phyloP scores from a whole-genome alignment of 2,329 filamentous ascomycete species.

The Atkinsonella hypoxylon region DNA sequence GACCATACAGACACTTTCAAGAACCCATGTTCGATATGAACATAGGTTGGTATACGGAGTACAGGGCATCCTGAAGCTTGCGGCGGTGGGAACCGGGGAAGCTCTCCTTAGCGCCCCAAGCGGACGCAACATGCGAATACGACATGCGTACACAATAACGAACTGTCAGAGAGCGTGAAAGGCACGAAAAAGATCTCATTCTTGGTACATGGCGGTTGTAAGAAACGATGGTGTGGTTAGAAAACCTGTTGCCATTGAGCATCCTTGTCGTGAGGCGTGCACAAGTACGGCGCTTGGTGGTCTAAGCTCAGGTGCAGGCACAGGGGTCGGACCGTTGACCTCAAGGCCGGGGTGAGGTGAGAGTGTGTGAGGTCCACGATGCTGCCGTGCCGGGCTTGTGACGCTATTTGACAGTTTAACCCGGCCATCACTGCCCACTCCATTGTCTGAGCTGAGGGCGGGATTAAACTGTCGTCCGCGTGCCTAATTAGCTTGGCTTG shows the following conservation, averaged over 20 bases:
- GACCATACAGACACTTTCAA: not conserved
- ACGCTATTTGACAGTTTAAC: too few species aligned
- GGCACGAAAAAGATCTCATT: not conserved
- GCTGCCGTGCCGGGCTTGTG: too few species aligned
- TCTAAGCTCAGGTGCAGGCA: not conserved
- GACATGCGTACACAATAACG: not conserved
- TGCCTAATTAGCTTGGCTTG: too few species aligned
- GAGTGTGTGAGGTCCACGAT: not conserved
- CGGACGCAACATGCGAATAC: not conserved
- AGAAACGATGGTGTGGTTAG: constrained; percentile 2
- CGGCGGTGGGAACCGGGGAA: not conserved
- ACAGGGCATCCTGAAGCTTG: constrained; percentile 1
- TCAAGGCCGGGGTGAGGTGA: not conserved
- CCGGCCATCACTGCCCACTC: too few species aligned
- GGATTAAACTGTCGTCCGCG: too few species aligned
- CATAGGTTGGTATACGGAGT: not conserved
- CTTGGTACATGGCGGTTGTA: not conserved
- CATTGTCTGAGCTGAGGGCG: too few species aligned
- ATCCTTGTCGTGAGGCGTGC: not conserved
- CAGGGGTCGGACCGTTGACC: not conserved
- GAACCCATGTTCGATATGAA: not conserved
- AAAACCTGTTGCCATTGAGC: not conserved
- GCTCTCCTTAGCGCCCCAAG: not conserved
- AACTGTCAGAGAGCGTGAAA: not conserved
- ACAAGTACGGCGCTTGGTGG: not conserved